A percentile compares a stretch with the other conserved stretches of the same genome.
Evolutionary conservation across 176 grass and related monocot genomes (phyloP).

Genomic region (Aegilops longissima): DNA sequence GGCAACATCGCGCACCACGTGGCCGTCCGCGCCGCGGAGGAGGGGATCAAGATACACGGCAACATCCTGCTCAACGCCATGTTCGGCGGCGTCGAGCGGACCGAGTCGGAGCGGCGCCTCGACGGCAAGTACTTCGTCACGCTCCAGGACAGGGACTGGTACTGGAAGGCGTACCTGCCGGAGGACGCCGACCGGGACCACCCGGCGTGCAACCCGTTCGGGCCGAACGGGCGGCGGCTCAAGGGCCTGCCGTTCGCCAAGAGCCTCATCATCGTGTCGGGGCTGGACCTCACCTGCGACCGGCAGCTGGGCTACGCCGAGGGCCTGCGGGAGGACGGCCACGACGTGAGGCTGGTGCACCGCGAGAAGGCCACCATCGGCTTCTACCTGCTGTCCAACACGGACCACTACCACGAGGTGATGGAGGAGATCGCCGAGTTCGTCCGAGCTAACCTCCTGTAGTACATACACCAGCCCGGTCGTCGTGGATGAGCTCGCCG

Average conservation of each 20-base stretch:
- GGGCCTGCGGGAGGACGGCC: slow-evolving; percentile 66
- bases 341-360: slow-evolving; percentile 71
- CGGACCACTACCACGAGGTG: slow-evolving; percentile 88
- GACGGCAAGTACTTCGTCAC: slow-evolving; percentile 99
- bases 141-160: slow-evolving; percentile 96
- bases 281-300: slow-evolving; percentile 86
- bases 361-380: slow-evolving; percentile 85
- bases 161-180: slow-evolving; percentile 98
- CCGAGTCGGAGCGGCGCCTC: slow-evolving; percentile 76
- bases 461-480: slow-evolving; percentile 40
- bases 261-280: slow-evolving; percentile 92
- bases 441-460: slow-evolving; percentile 69
- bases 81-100: slow-evolving; percentile 76
- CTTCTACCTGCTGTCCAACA: slow-evolving; percentile 94
- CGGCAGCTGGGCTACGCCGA: slow-evolving; percentile 84
- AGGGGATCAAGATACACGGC: slow-evolving; percentile 67
- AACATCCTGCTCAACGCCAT: slow-evolving; percentile 96
- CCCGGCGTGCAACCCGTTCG: slow-evolving; percentile 92
- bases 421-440: slow-evolving; percentile 96
- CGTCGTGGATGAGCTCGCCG: slow-evolving; percentile 26
- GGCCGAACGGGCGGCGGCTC: slow-evolving; percentile 63
- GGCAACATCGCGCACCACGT: slow-evolving; percentile 99
- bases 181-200: slow-evolving; percentile 91
- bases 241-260: slow-evolving; percentile 65
- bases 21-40: slow-evolving; percentile 66